A percentile compares a stretch with the other conserved stretches of the same genome.
These are phyloP conservation scores for Erodium trifolium DNA, from an alignment of 441 rosid species.

Conservation along the genomic window DNA sequence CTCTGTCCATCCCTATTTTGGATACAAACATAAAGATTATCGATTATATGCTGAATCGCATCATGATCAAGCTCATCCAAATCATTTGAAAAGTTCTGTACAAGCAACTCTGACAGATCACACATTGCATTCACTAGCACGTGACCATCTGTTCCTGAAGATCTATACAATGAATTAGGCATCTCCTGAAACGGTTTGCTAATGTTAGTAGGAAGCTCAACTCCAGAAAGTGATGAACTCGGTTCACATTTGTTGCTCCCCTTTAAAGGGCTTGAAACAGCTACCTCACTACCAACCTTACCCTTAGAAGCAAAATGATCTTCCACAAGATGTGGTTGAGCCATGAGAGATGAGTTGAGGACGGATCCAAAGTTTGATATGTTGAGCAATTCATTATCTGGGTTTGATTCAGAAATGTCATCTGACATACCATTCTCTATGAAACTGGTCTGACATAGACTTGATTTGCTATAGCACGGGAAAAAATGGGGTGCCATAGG, in stretches of 20 bases:
- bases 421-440: constrained; percentile 3
- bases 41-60: constrained; percentile 28
- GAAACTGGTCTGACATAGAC: constrained; percentile 11
- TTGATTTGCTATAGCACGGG: constrained; percentile 27
- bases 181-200: constrained; percentile 10
- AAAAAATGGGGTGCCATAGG: constrained; percentile 38
- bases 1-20: constrained; percentile 18
- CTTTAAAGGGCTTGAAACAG: constrained; percentile 15
- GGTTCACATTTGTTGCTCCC: constrained; percentile 8
- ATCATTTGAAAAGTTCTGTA: constrained; percentile 32
- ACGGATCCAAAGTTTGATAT: constrained; percentile 19
- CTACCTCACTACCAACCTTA: constrained; percentile 23
- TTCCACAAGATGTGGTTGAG: constrained; percentile 16
- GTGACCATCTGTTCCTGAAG: constrained; percentile 31
- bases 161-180: constrained; percentile 18
- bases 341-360: constrained; percentile 14
- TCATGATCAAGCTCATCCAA: constrained; percentile 30
- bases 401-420: constrained; percentile 16
- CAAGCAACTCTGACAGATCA: constrained; percentile 40
- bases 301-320: constrained; percentile 20
- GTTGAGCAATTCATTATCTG: constrained; percentile 16
- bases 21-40: constrained; percentile 32
- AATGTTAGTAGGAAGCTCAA: not conserved
- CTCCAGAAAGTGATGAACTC: constrained; percentile 20
- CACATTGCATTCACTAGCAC: constrained; percentile 33